These are phyloP conservation scores for Solanum hybrid DNA, from an alignment of 305 asterid species.

Conservation along the genomic window DNA sequence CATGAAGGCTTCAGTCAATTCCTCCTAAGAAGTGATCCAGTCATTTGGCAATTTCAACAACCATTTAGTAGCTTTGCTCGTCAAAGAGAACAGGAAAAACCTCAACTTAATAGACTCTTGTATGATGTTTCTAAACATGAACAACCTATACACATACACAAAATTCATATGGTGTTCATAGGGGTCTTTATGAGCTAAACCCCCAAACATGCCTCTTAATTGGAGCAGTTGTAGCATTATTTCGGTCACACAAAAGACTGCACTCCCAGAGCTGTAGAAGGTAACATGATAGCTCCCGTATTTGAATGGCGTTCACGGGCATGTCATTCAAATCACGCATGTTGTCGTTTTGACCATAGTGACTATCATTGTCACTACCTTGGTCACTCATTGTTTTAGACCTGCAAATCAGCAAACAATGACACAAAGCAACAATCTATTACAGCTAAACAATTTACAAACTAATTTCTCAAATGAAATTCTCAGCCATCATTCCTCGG, in stretches of 20 bases:
- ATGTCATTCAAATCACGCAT: background rate
- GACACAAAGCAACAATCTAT: background rate
- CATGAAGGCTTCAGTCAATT: background rate
- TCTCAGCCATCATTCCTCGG: background rate
- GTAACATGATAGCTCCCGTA: background rate
- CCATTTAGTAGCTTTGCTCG: background rate
- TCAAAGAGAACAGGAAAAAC: background rate
- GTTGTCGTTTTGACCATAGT: background rate
- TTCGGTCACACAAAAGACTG: background rate
- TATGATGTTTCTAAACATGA: background rate
- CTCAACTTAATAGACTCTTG: background rate
- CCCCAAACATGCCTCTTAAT: background rate
- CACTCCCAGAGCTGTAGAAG: background rate
- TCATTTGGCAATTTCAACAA: background rate
- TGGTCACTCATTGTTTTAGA: background rate
- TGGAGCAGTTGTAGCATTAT: background rate
- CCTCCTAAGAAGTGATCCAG: background rate
- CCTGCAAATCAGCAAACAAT: background rate
- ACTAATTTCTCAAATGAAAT: background rate
- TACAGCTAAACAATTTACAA: background rate
- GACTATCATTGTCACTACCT: background rate
- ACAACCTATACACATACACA: background rate
- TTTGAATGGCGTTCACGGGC: background rate
- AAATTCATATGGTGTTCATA: background rate
- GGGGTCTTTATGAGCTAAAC: background rate